These are phyloP conservation scores for Podaxis sp. DNA, from an alignment of 768 basidiomycete species.

Conservation along the genomic window DNA sequence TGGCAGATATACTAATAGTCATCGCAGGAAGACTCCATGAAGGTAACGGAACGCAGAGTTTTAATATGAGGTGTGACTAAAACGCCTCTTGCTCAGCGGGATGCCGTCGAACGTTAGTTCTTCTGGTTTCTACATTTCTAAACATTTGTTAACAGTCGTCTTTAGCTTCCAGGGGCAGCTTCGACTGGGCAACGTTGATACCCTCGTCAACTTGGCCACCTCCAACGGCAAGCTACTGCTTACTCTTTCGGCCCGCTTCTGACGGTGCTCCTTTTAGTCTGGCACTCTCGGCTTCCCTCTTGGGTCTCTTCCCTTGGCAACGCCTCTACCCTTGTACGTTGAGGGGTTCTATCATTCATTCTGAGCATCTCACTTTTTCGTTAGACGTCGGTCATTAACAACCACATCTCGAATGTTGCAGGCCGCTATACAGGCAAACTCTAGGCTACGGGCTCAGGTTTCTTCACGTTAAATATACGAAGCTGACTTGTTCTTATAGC, in stretches of 20 bases:
- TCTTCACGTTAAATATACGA: neutral
- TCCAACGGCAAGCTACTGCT: constrained; percentile 27
- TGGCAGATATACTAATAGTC: neutral
- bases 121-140: neutral
- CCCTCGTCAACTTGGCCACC: constrained; percentile 35
- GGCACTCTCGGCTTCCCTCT: constrained; percentile 35
- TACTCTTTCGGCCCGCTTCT: neutral
- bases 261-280: constrained; percentile 11
- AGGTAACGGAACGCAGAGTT: constrained; percentile 20
- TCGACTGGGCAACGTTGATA: constrained; percentile 24
- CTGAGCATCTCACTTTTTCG: neutral
- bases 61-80: neutral
- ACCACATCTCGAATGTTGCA: constrained; percentile 41
- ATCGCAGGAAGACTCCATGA: constrained; percentile 38
- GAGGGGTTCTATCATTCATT: neutral
- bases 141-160: neutral
- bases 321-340: constrained; percentile 29
- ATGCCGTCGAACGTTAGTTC: constrained; percentile 31
- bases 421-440: constrained; percentile 43
- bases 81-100: constrained; percentile 24
- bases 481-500: neutral
- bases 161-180: constrained; percentile 27
- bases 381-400: constrained; percentile 39
- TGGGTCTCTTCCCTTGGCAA: constrained; percentile 38
- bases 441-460: constrained; percentile 23